Base-by-base conservation (phyloP, 2,329 filamentous ascomycete genomes). In the Bisporella sp. region DNA sequence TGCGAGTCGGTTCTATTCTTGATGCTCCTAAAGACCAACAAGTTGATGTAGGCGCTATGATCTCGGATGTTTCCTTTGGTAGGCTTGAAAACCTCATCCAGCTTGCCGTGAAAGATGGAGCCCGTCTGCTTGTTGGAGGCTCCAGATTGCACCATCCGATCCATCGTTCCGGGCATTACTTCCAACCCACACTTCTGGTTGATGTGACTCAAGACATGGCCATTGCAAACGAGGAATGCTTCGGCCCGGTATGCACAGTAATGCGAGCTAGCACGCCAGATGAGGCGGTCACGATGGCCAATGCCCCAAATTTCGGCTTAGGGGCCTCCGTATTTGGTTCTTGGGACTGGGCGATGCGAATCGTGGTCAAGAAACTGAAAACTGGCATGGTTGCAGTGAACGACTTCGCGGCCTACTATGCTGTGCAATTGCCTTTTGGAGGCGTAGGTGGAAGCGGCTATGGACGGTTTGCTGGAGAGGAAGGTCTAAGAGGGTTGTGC, bases 301-400 rank as follows among this genome's bases (percentile, higher is more conserved):
- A 99, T 71, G 82, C 82, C 12, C 89, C 90, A 0, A 68, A 79
- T 47, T 97, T 93, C 65, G 91, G 87, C 3, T 86, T 99, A 41
- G 93, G 93, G 47, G 85, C 89, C 41, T 89, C 85, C 40, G 87
- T 99, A 37, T 96, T 95, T 67, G 93, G 91, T 33, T 74, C 78
- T 46, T 78, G 84, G 53, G 76, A 79, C 50, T 73, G 74, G 1
- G 76, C 81, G 46, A 73, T 96, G 1, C 69, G 77, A 12, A 72
- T 72, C 12, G 81, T 95, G 31, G 81, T 92, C 1, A 69, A 69
- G 21, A 79, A 81, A 29, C 76, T 96, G 47, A 81, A 85, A 55
- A 83, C 87, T 0, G 93, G 93, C 42, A 96, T 96, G 87, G 88
- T 97, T 0, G 83, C 89, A 29, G 81, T 99, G 59, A 99, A 99